phyloP scores from a whole-genome alignment of 345 rosid species.

The Lepidium africanum region DNA sequence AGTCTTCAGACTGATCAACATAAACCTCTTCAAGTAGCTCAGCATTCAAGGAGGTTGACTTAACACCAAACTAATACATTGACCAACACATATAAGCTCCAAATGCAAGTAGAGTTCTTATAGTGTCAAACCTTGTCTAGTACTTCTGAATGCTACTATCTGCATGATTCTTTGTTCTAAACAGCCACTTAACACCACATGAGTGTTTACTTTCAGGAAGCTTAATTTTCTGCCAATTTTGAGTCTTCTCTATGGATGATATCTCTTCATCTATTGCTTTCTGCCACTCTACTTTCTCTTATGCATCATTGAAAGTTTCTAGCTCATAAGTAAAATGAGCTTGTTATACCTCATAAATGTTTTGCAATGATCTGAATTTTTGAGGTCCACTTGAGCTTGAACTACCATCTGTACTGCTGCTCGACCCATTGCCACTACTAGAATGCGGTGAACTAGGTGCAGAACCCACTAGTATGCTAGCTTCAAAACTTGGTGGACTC shows the following conservation, averaged over 20 bases:
- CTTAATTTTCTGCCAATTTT: neutral
- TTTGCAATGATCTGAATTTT: neutral
- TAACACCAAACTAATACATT: no score
- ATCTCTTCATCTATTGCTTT: neutral
- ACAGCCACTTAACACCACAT: slow-evolving; percentile 15
- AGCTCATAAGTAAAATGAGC: neutral
- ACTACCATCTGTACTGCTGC: neutral
- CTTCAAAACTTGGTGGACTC: no score
- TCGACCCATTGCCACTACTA: neutral
- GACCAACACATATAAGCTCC: no score
- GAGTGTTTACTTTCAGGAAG: neutral
- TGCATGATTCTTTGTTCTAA: neutral
- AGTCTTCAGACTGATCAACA: no score
- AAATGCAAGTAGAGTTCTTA: no score
- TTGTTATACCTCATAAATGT: neutral
- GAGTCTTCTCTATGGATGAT: neutral
- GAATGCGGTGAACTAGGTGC: neutral
- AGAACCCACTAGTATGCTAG: no score
- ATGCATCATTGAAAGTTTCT: neutral
- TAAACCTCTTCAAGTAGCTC: no score
- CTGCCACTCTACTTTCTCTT: neutral
- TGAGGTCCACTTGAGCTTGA: neutral
- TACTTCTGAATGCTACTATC: neutral
- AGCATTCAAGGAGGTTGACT: no score
- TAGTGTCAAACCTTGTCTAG: neutral